Evolutionary conservation across 1,139 yeast genomes (phyloP).

Genomic region (Spathaspora sp.): DNA sequence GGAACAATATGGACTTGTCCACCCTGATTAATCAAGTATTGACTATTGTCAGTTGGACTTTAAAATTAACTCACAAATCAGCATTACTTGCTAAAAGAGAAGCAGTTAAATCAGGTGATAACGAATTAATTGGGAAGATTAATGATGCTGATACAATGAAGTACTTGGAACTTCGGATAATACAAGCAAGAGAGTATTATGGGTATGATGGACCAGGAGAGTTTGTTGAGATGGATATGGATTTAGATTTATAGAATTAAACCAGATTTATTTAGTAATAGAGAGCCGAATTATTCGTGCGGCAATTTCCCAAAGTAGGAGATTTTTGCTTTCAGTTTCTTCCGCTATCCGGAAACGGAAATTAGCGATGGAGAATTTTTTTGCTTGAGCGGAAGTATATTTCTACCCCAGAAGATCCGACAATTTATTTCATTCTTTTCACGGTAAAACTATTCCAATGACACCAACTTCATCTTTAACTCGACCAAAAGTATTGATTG

Average conservation of each 20-base stretch:
- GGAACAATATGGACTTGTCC: conserved; percentile 22
- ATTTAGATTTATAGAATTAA: conserved; percentile 1
- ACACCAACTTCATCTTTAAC: conserved; percentile 12
- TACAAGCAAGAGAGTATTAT: conserved; percentile 35
- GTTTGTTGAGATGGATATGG: conserved; percentile 12
- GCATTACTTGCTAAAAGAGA: conserved; percentile 16
- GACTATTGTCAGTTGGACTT: conserved; percentile 48
- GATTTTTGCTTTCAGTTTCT: neutral
- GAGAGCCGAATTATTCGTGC: no score
- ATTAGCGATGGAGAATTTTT: neutral
- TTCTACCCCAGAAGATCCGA: neutral
- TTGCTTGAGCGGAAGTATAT: neutral
- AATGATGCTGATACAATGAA: conserved; percentile 41
- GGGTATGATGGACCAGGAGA: conserved; percentile 25
- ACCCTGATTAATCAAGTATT: conserved; percentile 49
- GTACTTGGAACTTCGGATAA: conserved; percentile 39
- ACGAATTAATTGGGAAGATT: conserved; percentile 25
- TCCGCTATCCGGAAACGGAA: neutral
- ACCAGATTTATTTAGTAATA: no score
- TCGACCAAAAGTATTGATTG: conserved; percentile 34
- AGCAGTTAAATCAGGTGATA: conserved; percentile 8
- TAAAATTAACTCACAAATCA: conserved; percentile 38
- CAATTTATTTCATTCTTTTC: neutral
- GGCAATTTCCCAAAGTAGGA: no score
- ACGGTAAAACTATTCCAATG: neutral